These are phyloP conservation scores for Paraphaeosphaeria sporulosa DNA, from an alignment of 2,329 filamentous ascomycete species.

Conservation along the genomic window DNA sequence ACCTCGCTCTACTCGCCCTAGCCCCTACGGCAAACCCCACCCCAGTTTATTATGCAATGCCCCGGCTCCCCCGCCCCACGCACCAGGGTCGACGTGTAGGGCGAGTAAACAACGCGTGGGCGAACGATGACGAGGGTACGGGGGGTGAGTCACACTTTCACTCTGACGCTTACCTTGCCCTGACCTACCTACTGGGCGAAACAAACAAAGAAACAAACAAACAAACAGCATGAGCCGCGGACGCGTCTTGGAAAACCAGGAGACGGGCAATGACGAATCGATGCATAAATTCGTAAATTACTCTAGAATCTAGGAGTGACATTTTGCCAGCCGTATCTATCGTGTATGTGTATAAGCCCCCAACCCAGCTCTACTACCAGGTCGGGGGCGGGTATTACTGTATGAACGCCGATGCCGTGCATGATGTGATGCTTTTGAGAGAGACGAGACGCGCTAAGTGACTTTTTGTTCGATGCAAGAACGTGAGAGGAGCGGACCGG, in stretches of 20 bases:
- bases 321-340: background rate
- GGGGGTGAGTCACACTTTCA: background rate
- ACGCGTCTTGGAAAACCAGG: too few species aligned
- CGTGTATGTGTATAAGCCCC: background rate
- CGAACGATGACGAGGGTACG: background rate
- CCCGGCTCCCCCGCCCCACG: background rate
- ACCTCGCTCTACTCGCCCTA: background rate
- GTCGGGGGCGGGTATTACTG: constrained; percentile 7
- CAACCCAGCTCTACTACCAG: background rate
- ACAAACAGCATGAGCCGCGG: too few species aligned
- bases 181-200: too few species aligned
- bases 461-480: background rate
- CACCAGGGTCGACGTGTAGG: background rate
- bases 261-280: background rate
- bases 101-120: background rate
- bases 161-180: too few species aligned
- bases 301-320: background rate
- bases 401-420: background rate
- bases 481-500: background rate
- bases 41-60: too few species aligned
- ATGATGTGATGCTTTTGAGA: constrained; percentile 1
- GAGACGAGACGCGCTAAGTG: background rate
- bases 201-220: too few species aligned
- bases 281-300: constrained; percentile 9
- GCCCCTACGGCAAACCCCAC: background rate